Evolutionary conservation across 1,284 basidiomycete species (phyloP).

Genomic region (Trametes versicolor): DNA sequence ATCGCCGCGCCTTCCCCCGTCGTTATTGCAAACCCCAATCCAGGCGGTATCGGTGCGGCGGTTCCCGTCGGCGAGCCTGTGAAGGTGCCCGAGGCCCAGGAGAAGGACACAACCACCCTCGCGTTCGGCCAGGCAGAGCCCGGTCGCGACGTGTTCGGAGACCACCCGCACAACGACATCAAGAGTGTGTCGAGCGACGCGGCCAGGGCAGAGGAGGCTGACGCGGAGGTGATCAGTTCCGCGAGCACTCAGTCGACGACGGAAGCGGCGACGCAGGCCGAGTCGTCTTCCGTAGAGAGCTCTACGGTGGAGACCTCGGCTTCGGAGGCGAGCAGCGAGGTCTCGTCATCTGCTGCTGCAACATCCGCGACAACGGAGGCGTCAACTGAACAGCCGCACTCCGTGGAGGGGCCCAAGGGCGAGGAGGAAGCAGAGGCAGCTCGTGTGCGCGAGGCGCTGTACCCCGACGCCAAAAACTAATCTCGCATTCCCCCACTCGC

Average conservation of each 20-base stretch:
- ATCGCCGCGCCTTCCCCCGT: conserved; percentile 49
- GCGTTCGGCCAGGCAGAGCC: conserved; percentile 67
- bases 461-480: conserved; percentile 29
- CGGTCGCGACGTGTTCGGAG: conserved; percentile 72
- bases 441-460: conserved; percentile 45
- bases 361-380: conserved; percentile 14
- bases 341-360: not conserved
- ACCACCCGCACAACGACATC: conserved; percentile 37
- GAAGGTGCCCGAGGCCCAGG: conserved; percentile 32
- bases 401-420: conserved; percentile 29
- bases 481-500: not conserved
- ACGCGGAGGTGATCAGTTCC: conserved; percentile 19
- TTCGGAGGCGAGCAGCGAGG: conserved; percentile 13
- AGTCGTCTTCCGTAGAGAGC: conserved; percentile 1
- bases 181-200: conserved; percentile 33
- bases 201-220: conserved; percentile 26
- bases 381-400: conserved; percentile 15
- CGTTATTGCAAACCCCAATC: conserved; percentile 39
- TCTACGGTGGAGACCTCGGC: conserved; percentile 5
- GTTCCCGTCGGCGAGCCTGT: conserved; percentile 56
- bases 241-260: conserved; percentile 16
- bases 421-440: conserved; percentile 48
- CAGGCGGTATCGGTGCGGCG: conserved; percentile 52
- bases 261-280: conserved; percentile 13
- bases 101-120: conserved; percentile 50